phyloP scores from a whole-genome alignment of 306 rosid species.

The Hippophae tibetana region DNA sequence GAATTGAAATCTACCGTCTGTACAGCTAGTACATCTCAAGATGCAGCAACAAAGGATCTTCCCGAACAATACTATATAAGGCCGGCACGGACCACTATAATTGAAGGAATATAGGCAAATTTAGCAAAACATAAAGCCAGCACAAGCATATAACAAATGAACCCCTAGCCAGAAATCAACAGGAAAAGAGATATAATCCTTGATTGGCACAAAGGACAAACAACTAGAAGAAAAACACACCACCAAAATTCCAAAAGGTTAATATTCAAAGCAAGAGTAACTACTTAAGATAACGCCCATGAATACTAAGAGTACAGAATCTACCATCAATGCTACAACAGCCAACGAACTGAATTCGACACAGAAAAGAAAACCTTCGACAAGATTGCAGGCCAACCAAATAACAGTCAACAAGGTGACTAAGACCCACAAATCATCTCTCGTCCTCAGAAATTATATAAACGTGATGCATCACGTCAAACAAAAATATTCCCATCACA shows the following conservation, averaged over 20 bases:
- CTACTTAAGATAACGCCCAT: constrained; percentile 10
- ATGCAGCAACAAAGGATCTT: constrained; percentile 35
- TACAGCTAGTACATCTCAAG: constrained; percentile 35
- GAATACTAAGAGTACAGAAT: constrained; percentile 22
- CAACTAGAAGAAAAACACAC: constrained; percentile 3
- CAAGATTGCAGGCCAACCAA: constrained; percentile 26
- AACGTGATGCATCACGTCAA: constrained; percentile 9
- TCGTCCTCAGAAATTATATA: constrained; percentile 11
- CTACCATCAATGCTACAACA: constrained; percentile 22
- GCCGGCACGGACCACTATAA: constrained; percentile 25
- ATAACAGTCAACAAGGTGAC: constrained; percentile 26
- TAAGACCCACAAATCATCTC: constrained; percentile 18
- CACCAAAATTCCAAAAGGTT: constrained; percentile 6
- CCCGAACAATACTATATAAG: constrained; percentile 39
- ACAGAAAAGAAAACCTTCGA: constrained; percentile 39
- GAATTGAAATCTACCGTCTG: constrained; percentile 30
- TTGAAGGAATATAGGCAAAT: constrained; percentile 18
- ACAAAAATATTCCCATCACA: constrained; percentile 1
- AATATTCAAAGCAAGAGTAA: constrained; percentile 14
- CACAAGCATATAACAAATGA: neutral
- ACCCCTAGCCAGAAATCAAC: neutral
- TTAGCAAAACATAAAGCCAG: constrained; percentile 3
- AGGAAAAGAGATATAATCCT: neutral
- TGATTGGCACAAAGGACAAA: constrained; percentile 5
- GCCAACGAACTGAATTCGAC: constrained; percentile 28